phyloP scores from a whole-genome alignment of 1,284 basidiomycete species.

The Mycosarcoma mackinlayi region DNA sequence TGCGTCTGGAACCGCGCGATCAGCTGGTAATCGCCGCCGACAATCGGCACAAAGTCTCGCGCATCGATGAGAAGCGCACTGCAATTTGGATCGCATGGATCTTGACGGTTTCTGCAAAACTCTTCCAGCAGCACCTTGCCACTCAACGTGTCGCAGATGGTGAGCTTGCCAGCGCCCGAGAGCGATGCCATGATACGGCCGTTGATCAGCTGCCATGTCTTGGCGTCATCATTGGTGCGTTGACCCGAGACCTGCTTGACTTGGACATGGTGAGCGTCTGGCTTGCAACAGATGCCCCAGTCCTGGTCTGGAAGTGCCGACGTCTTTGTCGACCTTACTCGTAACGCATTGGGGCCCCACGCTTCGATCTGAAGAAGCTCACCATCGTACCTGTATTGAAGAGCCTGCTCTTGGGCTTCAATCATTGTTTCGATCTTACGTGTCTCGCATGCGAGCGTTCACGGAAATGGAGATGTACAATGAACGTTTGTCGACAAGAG shows the following conservation, averaged over 20 bases:
- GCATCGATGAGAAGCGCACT: constrained; percentile 39
- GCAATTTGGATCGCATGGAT: constrained; percentile 26
- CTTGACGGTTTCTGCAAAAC: constrained; percentile 23
- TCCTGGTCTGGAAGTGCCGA: constrained; percentile 4
- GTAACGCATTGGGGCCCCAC: constrained; percentile 27
- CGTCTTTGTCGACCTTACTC: constrained; percentile 10
- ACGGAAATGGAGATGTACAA: no score
- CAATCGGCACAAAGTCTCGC: constrained; percentile 19
- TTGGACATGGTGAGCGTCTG: not conserved
- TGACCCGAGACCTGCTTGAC: not conserved
- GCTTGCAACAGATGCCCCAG: constrained; percentile 18
- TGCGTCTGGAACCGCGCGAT: constrained; percentile 33
- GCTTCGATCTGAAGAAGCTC: constrained; percentile 27
- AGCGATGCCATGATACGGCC: constrained; percentile 25
- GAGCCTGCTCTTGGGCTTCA: not conserved
- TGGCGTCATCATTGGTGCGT: not conserved
- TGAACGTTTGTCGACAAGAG: no score
- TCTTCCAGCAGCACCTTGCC: constrained; percentile 27
- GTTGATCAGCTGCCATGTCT: constrained; percentile 1
- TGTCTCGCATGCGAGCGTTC: not conserved
- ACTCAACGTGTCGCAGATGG: not conserved
- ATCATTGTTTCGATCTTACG: constrained; percentile 6
- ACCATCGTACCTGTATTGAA: constrained; percentile 19
- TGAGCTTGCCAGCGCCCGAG: constrained; percentile 17
- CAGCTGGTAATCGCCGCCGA: constrained; percentile 23